Evolutionary conservation across 2,329 filamentous ascomycete species (phyloP).

Genomic region (Myriosclerotinia scirpicola): DNA sequence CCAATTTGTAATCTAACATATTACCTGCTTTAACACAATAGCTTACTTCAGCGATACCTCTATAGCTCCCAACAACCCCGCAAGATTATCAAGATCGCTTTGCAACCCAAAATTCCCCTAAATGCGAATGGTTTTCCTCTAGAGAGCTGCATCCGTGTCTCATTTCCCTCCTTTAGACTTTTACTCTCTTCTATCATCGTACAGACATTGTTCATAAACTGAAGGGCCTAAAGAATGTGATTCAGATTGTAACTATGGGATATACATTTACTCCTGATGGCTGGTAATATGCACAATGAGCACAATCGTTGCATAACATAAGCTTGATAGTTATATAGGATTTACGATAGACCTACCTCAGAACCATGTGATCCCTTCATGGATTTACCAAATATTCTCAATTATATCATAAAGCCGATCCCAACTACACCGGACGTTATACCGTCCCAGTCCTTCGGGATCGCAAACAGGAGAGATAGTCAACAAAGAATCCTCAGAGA

Average conservation of each 20-base stretch:
- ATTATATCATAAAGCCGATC: constrained; percentile 63
- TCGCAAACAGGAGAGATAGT: constrained; percentile 59
- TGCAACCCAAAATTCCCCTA: neutral
- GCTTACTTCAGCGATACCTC: neutral
- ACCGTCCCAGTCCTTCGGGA: constrained; percentile 69
- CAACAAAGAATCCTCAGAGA: constrained; percentile 76
- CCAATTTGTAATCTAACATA: neutral
- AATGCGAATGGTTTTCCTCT: neutral
- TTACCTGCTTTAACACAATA: neutral
- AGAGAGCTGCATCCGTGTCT: neutral
- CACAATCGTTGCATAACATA: neutral
- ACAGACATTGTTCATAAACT: constrained; percentile 82
- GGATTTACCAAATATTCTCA: constrained; percentile 61
- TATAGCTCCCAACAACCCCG: neutral
- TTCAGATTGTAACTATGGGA: constrained; percentile 12
- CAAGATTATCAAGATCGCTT: no score
- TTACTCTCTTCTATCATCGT: constrained; percentile 51
- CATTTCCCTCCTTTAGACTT: no score
- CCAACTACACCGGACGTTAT: constrained; percentile 63
- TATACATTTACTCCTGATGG: neutral
- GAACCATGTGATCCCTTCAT: constrained; percentile 23
- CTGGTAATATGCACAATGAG: neutral
- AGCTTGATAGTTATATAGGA: constrained; percentile 3
- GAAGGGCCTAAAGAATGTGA: constrained; percentile 81
- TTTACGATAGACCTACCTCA: constrained; percentile 22